Percentiles rank a stretch among this genome's conserved stretches.
These are phyloP conservation scores for Pleodorina starrii DNA, from an alignment of 139 green algal genomes.

Conservation along the genomic window DNA sequence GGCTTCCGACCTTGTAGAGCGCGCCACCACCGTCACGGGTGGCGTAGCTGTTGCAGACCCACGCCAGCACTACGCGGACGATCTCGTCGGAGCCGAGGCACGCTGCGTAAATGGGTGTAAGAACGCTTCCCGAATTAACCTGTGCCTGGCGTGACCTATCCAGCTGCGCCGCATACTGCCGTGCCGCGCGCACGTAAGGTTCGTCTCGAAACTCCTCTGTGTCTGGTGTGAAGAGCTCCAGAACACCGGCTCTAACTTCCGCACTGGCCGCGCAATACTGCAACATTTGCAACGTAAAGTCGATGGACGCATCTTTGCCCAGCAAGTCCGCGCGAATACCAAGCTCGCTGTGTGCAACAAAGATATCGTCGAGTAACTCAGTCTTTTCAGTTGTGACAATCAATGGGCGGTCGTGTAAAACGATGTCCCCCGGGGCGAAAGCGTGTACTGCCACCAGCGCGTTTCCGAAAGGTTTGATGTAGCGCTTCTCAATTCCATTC, in stretches of 20 bases:
- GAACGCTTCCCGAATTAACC: background rate
- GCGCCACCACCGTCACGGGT: background rate
- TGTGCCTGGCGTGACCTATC: background rate
- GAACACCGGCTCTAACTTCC: background rate
- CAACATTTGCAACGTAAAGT: conserved; percentile 28
- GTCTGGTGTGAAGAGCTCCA: conserved; percentile 2
- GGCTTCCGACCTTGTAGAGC: conserved; percentile 30
- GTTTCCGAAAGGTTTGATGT: conserved; percentile 8
- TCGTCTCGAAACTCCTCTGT: background rate
- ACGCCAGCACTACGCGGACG: background rate
- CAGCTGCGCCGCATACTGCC: conserved; percentile 15
- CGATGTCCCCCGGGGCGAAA: conserved; percentile 3
- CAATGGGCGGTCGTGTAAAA: background rate
- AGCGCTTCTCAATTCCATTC: background rate
- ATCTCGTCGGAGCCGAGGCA: background rate
- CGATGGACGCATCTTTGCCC: conserved; percentile 35
- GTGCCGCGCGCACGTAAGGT: conserved; percentile 19
- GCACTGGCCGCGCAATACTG: background rate
- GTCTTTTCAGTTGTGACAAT: background rate
- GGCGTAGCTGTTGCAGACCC: conserved; percentile 37
- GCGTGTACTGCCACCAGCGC: background rate
- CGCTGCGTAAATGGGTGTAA: background rate
- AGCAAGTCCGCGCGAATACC: conserved; percentile 28
- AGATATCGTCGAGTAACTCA: background rate
- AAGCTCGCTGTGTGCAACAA: background rate